Conservation (phyloP, 1,284 basidiomycete species). For the Athelia psychrophila region DNA sequence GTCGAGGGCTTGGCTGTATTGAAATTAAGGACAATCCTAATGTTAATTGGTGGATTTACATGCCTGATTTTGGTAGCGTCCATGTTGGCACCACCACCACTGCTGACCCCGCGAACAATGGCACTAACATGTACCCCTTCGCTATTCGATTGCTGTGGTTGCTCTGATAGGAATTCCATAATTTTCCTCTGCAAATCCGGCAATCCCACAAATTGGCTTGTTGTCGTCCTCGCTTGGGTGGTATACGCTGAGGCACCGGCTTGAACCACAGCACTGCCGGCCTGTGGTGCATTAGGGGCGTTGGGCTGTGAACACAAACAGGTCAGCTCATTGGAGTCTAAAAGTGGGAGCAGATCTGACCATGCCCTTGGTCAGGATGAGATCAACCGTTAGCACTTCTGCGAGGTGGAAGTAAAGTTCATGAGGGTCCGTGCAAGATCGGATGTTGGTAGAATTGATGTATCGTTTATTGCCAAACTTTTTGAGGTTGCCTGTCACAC, state of each 20-base stretch:
- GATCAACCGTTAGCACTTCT: slow-evolving; percentile 46
- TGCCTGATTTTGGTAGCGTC: slow-evolving; percentile 46
- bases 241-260: slow-evolving; percentile 23
- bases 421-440: slow-evolving; percentile 66
- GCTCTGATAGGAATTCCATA: slow-evolving; percentile 47
- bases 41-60: slow-evolving; percentile 8
- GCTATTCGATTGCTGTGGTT: slow-evolving; percentile 35
- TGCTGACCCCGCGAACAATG: slow-evolving; percentile 49
- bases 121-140: slow-evolving; percentile 64
- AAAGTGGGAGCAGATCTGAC: slow-evolving; percentile 24
- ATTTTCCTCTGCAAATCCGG: slow-evolving; percentile 64
- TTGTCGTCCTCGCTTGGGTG: slow-evolving; percentile 20
- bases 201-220: slow-evolving; percentile 55
- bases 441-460: slow-evolving; percentile 76
- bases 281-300: slow-evolving; percentile 15
- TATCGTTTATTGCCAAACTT: slow-evolving; percentile 82
- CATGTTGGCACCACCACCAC: slow-evolving; percentile 24
- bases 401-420: slow-evolving; percentile 83
- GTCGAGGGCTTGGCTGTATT: slow-evolving; percentile 43
- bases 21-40: slow-evolving; percentile 3
- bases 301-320: slow-evolving; percentile 17
- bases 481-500: slow-evolving; percentile 91
- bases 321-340: slow-evolving; percentile 1
- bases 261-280: slow-evolving; percentile 12
- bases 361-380: slow-evolving; percentile 47